phyloP scores from a whole-genome alignment of 2,329 filamentous ascomycete species.

The Leptosphaerulina australis region DNA sequence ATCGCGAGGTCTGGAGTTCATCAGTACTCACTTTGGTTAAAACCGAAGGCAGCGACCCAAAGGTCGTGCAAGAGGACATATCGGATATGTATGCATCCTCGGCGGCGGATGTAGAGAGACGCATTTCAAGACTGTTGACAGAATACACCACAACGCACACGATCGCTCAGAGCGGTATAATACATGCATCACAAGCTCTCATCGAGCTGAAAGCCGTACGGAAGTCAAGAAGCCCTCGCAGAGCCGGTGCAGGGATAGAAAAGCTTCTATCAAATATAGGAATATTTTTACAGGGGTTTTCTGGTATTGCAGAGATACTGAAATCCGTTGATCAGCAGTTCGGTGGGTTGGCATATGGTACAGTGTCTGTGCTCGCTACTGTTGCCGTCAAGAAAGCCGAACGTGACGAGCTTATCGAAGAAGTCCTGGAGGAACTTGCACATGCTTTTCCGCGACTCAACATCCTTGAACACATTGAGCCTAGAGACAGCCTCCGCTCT shows the following conservation, averaged over 20 bases:
- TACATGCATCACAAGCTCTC: not conserved
- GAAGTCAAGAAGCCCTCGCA: not conserved
- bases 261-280: conserved; percentile 1
- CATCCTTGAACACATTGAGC: conserved; percentile 1
- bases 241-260: conserved; percentile 1
- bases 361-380: conserved; percentile 2
- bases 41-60: not conserved
- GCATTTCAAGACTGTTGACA: not conserved
- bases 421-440: conserved; percentile 5
- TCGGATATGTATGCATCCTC: no score
- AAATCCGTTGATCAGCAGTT: conserved; percentile 13
- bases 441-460: conserved; percentile 11
- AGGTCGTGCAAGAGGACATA: no score
- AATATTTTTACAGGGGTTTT: conserved; percentile 5
- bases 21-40: not conserved
- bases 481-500: not conserved
- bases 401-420: conserved; percentile 7
- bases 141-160: not conserved
- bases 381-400: conserved; percentile 4
- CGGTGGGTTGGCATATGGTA: conserved; percentile 16
- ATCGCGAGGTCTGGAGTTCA: not conserved
- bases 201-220: not conserved
- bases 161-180: not conserved
- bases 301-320: conserved; percentile 8
- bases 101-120: not conserved